Percentiles rank a stretch among this genome's conserved stretches.
phyloP scores from a whole-genome alignment of 2,329 filamentous ascomycete genomes.

The Nemania abortiva region DNA sequence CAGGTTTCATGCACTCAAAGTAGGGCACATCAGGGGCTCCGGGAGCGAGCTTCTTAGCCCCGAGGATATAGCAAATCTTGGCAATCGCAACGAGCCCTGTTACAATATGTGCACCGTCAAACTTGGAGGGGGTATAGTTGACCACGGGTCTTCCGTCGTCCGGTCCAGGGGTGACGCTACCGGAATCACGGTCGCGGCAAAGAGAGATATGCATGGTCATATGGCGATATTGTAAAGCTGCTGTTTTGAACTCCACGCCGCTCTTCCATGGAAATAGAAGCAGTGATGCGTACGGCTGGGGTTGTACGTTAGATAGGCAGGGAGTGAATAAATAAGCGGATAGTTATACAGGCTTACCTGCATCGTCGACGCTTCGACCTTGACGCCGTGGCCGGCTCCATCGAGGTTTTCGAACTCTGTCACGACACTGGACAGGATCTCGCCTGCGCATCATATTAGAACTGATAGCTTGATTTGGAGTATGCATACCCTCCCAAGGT shows the following conservation, averaged over 20 bases:
- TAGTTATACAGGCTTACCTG: constrained; percentile 4
- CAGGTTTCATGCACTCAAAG: constrained; percentile 9
- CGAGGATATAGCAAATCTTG: constrained; percentile 23
- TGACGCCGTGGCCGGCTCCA: constrained; percentile 20
- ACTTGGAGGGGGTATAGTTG: constrained; percentile 25
- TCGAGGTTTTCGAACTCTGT: constrained; percentile 29
- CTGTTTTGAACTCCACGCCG: constrained; percentile 15
- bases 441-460: constrained; percentile 15
- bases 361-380: constrained; percentile 20
- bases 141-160: constrained; percentile 13
- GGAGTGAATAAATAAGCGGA: neutral
- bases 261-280: constrained; percentile 19
- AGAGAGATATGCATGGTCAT: constrained; percentile 20
- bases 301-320: neutral
- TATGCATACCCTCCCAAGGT: constrained; percentile 25
- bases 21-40: neutral
- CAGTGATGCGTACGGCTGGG: constrained; percentile 21
- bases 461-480: neutral
- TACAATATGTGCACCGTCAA: constrained; percentile 24
- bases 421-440: constrained; percentile 25
- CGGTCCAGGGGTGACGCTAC: constrained; percentile 21
- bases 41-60: constrained; percentile 16
- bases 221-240: constrained; percentile 20
- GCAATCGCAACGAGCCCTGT: constrained; percentile 19
- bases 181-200: constrained; percentile 19